These are phyloP conservation scores for Lotmaria passim DNA, from an alignment of 208 protist genomes.

Conservation along the genomic window DNA sequence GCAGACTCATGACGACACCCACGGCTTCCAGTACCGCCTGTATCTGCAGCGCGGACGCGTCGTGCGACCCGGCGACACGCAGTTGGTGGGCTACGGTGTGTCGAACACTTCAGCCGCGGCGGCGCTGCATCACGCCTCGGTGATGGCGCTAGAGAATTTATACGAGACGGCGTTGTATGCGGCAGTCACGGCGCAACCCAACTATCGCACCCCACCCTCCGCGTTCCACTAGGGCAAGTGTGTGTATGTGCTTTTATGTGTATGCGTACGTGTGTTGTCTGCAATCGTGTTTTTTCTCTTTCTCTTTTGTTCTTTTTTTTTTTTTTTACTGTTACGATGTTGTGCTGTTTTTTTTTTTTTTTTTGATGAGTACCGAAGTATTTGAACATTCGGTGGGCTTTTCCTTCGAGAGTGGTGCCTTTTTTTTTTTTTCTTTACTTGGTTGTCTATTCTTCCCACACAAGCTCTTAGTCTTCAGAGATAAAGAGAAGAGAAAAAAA, in stretches of 20 bases:
- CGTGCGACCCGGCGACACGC: constrained; percentile 55
- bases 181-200: constrained; percentile 16
- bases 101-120: constrained; percentile 34
- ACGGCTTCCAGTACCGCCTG: constrained; percentile 69
- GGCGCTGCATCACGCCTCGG: constrained; percentile 65
- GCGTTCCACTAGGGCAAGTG: not conserved
- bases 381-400: too few species aligned
- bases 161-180: constrained; percentile 26
- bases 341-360: too few species aligned
- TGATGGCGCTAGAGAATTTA: constrained; percentile 59
- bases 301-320: constrained; percentile 7
- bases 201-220: constrained; percentile 15
- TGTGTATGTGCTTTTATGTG: constrained; percentile 3
- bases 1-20: constrained; percentile 38
- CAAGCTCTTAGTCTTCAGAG: too few species aligned
- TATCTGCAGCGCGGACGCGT: constrained; percentile 66
- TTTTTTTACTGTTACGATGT: too few species aligned
- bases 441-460: too few species aligned
- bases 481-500: too few species aligned
- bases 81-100: constrained; percentile 77
- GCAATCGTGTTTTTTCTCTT: constrained; percentile 8
- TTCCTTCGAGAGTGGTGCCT: too few species aligned
- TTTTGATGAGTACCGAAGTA: too few species aligned
- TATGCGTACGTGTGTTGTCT: not conserved
- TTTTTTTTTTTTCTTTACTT: too few species aligned